Evolutionary conservation across 2,329 filamentous ascomycete species (phyloP), one percentile per base, ranked within the genome.

Genomic region (Nemania sp.): DNA sequence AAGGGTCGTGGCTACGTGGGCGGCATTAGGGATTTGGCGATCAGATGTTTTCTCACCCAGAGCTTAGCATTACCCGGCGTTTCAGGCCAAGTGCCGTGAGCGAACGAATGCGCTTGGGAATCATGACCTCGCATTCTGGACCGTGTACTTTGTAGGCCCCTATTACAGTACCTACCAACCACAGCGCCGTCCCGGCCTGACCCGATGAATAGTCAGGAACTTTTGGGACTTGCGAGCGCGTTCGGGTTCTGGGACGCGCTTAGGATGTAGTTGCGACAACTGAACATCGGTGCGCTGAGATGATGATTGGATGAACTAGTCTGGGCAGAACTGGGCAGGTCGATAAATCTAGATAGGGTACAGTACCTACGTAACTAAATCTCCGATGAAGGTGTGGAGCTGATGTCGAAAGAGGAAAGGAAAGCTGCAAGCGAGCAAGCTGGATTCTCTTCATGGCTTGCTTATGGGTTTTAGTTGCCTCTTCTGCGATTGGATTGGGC

Each of bases 1-100:
- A 68, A 64, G 62, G 62, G 56, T 64, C 13, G 26, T 45, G 38
- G 49, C 41, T 52, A 49, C 32, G 54, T 52, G 35, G 29, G 49
- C 22, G 24, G 55, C 41, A 24, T 60, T n/a, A 49, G 56, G 32
- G 56, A 61, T 22, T 60, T 60, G 41, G 65, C 26, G 55, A 55
- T 67, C 60, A 64, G 60, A 45, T 64, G 65, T 64, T 67, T 67
- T 35, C 29, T 49, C 43, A 60, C 60, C 49, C 20, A 45, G 38
- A 55, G 45, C 55, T 47, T 11, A 63, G 27, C 38, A 67, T 67
- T 64, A 56, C 41, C 66, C 66, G 61, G 56, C 47, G 66, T 68
- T 68, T 65, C 66, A 68, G 66, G 35, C 52, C 29, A 61, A 64
- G 18, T 53, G 51, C 43, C 43, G 62, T 56, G 32, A 43, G 26